Evolutionary conservation across 1,139 yeast species (phyloP).

Genomic region (Williopsis jadinii): DNA sequence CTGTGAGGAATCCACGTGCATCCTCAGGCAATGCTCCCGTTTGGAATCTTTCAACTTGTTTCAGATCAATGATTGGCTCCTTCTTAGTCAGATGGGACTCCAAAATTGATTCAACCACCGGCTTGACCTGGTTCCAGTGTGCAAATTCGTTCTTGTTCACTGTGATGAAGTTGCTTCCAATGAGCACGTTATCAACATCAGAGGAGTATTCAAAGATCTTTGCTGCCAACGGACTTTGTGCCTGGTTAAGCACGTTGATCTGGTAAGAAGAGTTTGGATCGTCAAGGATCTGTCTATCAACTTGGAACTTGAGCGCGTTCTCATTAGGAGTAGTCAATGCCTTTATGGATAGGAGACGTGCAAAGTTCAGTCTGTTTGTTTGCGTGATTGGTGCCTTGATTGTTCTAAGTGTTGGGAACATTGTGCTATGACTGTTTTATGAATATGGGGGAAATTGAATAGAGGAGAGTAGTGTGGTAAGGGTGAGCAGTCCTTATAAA

Average conservation of each 20-base stretch:
- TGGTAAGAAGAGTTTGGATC: slow-evolving; percentile 35
- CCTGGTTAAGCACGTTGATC: slow-evolving; percentile 50
- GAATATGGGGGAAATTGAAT: too few relatives aligned
- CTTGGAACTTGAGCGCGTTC: slow-evolving; percentile 74
- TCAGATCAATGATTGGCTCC: slow-evolving; percentile 43
- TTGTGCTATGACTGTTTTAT: too few relatives aligned
- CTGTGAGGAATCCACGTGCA: slow-evolving; percentile 16
- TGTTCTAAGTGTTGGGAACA: background rate
- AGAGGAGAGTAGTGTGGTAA: too few relatives aligned
- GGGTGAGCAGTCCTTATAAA: too few relatives aligned
- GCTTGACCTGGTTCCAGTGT: slow-evolving; percentile 79
- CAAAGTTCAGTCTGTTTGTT: background rate
- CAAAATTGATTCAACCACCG: slow-evolving; percentile 77
- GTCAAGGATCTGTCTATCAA: slow-evolving; percentile 15
- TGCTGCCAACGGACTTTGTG: slow-evolving; percentile 81
- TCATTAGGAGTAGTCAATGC: slow-evolving; percentile 82
- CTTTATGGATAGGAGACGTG: slow-evolving; percentile 33
- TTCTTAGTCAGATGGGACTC: slow-evolving; percentile 83
- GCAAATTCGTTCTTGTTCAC: slow-evolving; percentile 59
- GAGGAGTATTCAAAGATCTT: slow-evolving; percentile 65
- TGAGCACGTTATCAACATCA: slow-evolving; percentile 69
- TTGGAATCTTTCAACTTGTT: slow-evolving; percentile 14
- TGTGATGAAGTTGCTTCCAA: slow-evolving; percentile 82
- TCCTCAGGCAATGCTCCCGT: slow-evolving; percentile 22
- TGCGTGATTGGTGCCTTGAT: background rate